Evolutionary conservation across 2,329 filamentous ascomycete species (phyloP).

Genomic region (Chrysosporium keratinophilum): DNA sequence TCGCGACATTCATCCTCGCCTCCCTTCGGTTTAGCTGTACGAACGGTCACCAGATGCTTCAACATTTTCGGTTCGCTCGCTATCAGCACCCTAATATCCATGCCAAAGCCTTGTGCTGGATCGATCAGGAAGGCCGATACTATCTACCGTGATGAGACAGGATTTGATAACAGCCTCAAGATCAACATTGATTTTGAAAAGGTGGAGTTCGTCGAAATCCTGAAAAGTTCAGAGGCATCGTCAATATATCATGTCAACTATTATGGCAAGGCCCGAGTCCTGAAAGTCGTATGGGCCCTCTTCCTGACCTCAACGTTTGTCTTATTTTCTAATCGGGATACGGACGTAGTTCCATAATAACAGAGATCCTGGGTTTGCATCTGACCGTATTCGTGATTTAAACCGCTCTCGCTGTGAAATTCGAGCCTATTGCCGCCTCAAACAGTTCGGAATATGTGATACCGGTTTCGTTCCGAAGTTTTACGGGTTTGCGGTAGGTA

Average conservation of each 20-base stretch:
- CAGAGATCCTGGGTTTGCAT: constrained; percentile 8
- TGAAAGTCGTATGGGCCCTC: constrained; percentile 11
- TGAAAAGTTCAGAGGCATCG: constrained; percentile 14
- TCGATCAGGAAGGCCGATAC: too few species aligned
- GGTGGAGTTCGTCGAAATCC: constrained; percentile 11
- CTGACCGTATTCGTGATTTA: constrained; percentile 10
- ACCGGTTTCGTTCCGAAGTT: constrained; percentile 7
- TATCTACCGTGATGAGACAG: constrained; percentile 14
- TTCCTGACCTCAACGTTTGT: neutral
- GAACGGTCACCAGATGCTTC: too few species aligned
- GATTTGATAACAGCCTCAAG: constrained; percentile 11
- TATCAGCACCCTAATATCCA: too few species aligned
- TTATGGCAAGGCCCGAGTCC: constrained; percentile 7
- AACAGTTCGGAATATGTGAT: constrained; percentile 13
- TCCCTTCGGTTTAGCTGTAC: too few species aligned
- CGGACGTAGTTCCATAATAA: constrained; percentile 12
- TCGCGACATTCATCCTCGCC: too few species aligned
- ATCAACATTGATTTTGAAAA: constrained; percentile 13
- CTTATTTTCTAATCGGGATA: constrained; percentile 1
- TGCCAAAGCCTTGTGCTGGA: too few species aligned
- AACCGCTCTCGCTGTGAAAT: constrained; percentile 9
- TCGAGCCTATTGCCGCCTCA: constrained; percentile 12
- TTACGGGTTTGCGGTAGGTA: neutral
- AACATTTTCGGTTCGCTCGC: too few species aligned
- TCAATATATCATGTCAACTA: constrained; percentile 15